phyloP scores from a whole-genome alignment of 1,139 yeast genomes.

The Scheffersomyces titani region DNA sequence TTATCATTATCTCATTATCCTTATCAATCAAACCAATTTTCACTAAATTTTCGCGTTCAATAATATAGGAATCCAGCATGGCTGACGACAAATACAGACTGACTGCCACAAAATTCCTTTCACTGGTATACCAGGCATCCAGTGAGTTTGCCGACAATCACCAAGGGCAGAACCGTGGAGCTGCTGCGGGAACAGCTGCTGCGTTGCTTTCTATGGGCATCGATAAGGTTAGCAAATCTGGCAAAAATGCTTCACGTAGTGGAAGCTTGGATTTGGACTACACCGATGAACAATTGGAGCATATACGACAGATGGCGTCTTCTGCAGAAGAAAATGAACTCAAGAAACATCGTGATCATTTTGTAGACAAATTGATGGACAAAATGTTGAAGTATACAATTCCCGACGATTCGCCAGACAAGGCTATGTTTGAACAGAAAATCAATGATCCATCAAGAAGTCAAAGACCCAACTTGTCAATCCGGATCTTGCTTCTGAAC shows the following conservation, averaged over 20 bases:
- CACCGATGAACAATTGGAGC: constrained; percentile 18
- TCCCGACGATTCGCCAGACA: constrained; percentile 49
- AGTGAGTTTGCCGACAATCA: constrained; percentile 28
- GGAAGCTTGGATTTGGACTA: constrained; percentile 6
- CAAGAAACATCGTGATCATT: constrained; percentile 36
- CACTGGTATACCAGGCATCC: constrained; percentile 20
- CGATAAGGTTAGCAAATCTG: constrained; percentile 33
- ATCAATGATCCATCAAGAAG: constrained; percentile 48
- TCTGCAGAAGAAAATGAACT: constrained; percentile 24
- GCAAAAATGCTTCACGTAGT: constrained; percentile 8
- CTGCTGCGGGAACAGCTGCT: constrained; percentile 62
- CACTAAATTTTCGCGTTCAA: not conserved
- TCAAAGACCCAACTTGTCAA: constrained; percentile 50
- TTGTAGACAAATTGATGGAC: constrained; percentile 59
- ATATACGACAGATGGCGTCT: constrained; percentile 20
- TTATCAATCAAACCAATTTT: not conserved
- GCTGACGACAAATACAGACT: constrained; percentile 2
- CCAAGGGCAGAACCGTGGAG: constrained; percentile 43
- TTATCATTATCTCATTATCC: not conserved
- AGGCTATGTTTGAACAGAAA: constrained; percentile 43
- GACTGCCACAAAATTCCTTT: constrained; percentile 10
- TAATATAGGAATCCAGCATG: not conserved
- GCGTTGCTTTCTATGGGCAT: constrained; percentile 56
- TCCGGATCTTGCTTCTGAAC: constrained; percentile 49
- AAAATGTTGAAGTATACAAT: constrained; percentile 49